Evolutionary conservation across 371 early-diverging fungal species (phyloP).

Genomic region (Apophysomyces variabilis): DNA sequence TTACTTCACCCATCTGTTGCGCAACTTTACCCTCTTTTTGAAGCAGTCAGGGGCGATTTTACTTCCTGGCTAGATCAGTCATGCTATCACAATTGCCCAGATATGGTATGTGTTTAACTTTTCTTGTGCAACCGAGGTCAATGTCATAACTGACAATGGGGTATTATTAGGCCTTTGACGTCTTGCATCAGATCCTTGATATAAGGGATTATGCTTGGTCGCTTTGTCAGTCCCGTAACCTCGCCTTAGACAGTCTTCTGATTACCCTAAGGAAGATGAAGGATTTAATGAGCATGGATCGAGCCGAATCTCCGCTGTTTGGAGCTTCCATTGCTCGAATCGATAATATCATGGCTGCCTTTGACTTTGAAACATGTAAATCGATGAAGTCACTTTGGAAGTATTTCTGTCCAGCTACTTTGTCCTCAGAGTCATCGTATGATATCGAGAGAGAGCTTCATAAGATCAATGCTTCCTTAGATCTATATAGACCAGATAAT

Average conservation of each 20-base stretch:
- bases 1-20: conserved; percentile 55
- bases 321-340: conserved; percentile 14
- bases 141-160: background rate
- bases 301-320: conserved; percentile 15
- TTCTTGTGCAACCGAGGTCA: background rate
- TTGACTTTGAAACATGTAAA: conserved; percentile 54
- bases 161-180: conserved; percentile 12
- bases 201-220: conserved; percentile 65
- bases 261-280: conserved; percentile 47
- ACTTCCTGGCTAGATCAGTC: conserved; percentile 41
- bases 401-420: conserved; percentile 61
- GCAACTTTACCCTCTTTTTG: conserved; percentile 50
- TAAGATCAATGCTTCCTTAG: conserved; percentile 36
- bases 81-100: conserved; percentile 23
- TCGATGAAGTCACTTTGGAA: conserved; percentile 72
- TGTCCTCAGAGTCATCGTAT: conserved; percentile 55
- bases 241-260: conserved; percentile 64
- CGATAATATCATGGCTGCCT: conserved; percentile 42
- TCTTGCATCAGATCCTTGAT: conserved; percentile 58
- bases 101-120: conserved; percentile 15
- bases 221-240: conserved; percentile 44
- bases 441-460: conserved; percentile 50
- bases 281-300: conserved; percentile 25
- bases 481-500: conserved; percentile 26
- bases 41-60: conserved; percentile 33